Evolutionary conservation across 2,329 filamentous ascomycete species (phyloP).

Genomic region (Pyrenophora tritici-repentis): DNA sequence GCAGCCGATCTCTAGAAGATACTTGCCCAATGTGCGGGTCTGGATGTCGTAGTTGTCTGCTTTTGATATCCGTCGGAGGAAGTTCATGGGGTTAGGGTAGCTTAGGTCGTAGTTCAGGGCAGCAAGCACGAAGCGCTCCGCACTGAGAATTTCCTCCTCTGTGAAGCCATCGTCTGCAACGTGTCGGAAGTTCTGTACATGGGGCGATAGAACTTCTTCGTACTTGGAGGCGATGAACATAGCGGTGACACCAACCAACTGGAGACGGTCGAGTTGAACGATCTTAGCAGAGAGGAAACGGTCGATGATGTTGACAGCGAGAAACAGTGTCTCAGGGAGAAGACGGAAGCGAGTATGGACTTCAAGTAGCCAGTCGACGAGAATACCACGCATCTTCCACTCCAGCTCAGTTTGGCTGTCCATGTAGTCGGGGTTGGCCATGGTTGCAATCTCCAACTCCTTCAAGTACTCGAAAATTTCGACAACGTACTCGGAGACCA

Average conservation of each 20-base stretch:
- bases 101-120: slow-evolving; percentile 96
- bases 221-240: slow-evolving; percentile 99
- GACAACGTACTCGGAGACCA: slow-evolving; percentile 96
- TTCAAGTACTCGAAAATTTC: slow-evolving; percentile 97
- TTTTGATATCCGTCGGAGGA: slow-evolving; percentile 96
- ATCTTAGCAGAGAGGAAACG: slow-evolving; percentile 95
- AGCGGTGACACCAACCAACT: slow-evolving; percentile 94
- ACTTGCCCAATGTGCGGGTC: slow-evolving; percentile 95
- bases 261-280: slow-evolving; percentile 92
- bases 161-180: slow-evolving; percentile 96
- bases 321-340: slow-evolving; percentile 92
- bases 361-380: slow-evolving; percentile 97
- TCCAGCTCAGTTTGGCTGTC: slow-evolving; percentile 90
- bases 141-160: slow-evolving; percentile 92
- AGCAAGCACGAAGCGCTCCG: slow-evolving; percentile 91
- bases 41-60: slow-evolving; percentile 99
- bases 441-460: slow-evolving; percentile 77
- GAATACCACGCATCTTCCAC: slow-evolving; percentile 97
- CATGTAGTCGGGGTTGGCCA: slow-evolving; percentile 95
- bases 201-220: slow-evolving; percentile 94
- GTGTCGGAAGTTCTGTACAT: slow-evolving; percentile 95
- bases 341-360: slow-evolving; percentile 97
- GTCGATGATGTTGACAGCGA: slow-evolving; percentile 97
- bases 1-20: slow-evolving; percentile 94
- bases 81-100: slow-evolving; percentile 99